Evolutionary conservation across 495 filamentous ascomycete genomes (phyloP).

Genomic region (Hyaloscypha finlandica): DNA sequence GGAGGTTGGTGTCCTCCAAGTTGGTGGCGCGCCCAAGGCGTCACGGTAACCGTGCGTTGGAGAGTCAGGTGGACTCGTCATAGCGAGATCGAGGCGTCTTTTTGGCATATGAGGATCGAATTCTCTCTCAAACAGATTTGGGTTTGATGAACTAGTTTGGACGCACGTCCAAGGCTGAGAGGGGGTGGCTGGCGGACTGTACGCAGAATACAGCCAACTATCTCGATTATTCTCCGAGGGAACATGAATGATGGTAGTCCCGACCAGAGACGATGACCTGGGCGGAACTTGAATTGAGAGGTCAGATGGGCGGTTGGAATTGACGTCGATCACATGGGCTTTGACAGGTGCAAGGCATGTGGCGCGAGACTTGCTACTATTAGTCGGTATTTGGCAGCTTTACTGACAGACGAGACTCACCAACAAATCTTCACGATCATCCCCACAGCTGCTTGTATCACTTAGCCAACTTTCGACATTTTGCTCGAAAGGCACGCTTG

Average conservation of each 20-base stretch:
- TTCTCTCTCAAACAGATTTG: background rate
- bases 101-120: conserved; percentile 1
- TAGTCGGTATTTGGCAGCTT: conserved; percentile 1
- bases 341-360: conserved; percentile 22
- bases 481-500: background rate
- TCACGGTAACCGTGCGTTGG: conserved; percentile 24
- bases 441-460: conserved; percentile 17
- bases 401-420: conserved; percentile 13
- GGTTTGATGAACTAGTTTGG: background rate
- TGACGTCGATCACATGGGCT: conserved; percentile 21
- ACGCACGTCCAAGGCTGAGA: background rate
- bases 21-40: background rate
- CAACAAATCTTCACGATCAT: conserved; percentile 15
- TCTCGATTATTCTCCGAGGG: background rate
- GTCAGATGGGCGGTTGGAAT: background rate
- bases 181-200: conserved; percentile 16
- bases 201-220: conserved; percentile 2
- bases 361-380: conserved; percentile 12
- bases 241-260: background rate
- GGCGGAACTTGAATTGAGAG: conserved; percentile 16
- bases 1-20: conserved; percentile 15
- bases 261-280: conserved; percentile 16
- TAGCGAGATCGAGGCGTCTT: conserved; percentile 18
- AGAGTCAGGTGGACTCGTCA: conserved; percentile 29
- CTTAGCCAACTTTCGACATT: conserved; percentile 21